These are phyloP conservation scores for Penicillium flavigenum DNA, from an alignment of 495 filamentous ascomycete species.

Conservation along the genomic window DNA sequence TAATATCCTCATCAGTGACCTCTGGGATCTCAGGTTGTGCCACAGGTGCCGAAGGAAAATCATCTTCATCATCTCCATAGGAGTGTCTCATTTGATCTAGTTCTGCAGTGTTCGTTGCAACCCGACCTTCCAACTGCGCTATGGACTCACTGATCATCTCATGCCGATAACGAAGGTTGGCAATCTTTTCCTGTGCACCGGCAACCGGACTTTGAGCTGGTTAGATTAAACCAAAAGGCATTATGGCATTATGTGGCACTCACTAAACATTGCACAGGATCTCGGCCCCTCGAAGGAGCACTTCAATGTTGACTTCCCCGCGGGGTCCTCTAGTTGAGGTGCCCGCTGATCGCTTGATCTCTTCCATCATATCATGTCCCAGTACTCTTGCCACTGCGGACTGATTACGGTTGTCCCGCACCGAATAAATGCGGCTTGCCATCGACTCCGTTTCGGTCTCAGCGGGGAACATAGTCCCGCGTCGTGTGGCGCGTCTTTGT, in stretches of 20 bases:
- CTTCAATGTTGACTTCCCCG: slow-evolving; percentile 80
- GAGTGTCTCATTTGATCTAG: slow-evolving; percentile 69
- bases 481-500: slow-evolving; percentile 45
- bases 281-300: slow-evolving; percentile 83
- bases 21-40: slow-evolving; percentile 46
- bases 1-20: slow-evolving; percentile 74
- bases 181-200: slow-evolving; percentile 78
- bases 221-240: slow-evolving; percentile 1
- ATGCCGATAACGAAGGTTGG: slow-evolving; percentile 67
- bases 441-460: slow-evolving; percentile 46
- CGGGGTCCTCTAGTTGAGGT: slow-evolving; percentile 42
- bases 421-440: slow-evolving; percentile 51
- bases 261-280: slow-evolving; percentile 88
- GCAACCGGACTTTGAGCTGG: slow-evolving; percentile 60
- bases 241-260: slow-evolving; percentile 18
- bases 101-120: slow-evolving; percentile 73
- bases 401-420: slow-evolving; percentile 63
- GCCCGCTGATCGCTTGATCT: slow-evolving; percentile 63
- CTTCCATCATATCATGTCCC: slow-evolving; percentile 81
- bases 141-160: slow-evolving; percentile 71
- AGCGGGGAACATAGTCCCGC: slow-evolving; percentile 47
- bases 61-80: slow-evolving; percentile 41
- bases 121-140: slow-evolving; percentile 72
- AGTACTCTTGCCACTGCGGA: slow-evolving; percentile 89
- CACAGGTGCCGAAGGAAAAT: slow-evolving; percentile 35